phyloP scores from a whole-genome alignment of 2,329 filamentous ascomycete genomes.

The Arthrinium phaeospermum region DNA sequence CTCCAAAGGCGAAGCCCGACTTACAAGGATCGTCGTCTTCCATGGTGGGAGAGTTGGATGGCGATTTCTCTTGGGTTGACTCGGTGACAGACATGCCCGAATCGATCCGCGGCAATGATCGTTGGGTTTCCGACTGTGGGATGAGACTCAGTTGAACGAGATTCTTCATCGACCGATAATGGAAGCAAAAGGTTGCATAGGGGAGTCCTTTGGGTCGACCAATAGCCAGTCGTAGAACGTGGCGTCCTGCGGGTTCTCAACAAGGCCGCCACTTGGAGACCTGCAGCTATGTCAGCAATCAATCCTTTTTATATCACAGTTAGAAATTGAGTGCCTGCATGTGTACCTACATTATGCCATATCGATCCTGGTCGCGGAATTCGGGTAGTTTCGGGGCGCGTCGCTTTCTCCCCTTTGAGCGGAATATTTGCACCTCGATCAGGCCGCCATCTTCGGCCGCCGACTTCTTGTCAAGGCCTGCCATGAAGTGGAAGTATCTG shows the following conservation, averaged over 20 bases:
- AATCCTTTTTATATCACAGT: neutral
- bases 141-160: conserved; percentile 56
- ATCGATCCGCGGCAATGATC: conserved; percentile 1
- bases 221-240: conserved; percentile 60
- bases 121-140: conserved; percentile 34
- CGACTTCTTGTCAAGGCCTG: conserved; percentile 41
- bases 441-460: conserved; percentile 60
- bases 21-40: neutral
- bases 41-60: neutral
- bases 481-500: conserved; percentile 57
- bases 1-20: conserved; percentile 28
- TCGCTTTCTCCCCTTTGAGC: conserved; percentile 53
- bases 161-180: conserved; percentile 60
- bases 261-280: conserved; percentile 57
- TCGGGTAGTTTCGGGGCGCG: conserved; percentile 47
- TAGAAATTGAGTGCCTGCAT: neutral
- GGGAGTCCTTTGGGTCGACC: conserved; percentile 55
- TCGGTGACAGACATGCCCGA: neutral
- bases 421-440: conserved; percentile 59
- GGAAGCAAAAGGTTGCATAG: conserved; percentile 59
- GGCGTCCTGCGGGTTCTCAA: conserved; percentile 56
- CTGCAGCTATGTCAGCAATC: conserved; percentile 37
- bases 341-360: conserved; percentile 58
- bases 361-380: conserved; percentile 54
- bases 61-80: neutral